Base-by-base conservation (phyloP, 106 monocot species). In the Cymbidium sinense region DNA sequence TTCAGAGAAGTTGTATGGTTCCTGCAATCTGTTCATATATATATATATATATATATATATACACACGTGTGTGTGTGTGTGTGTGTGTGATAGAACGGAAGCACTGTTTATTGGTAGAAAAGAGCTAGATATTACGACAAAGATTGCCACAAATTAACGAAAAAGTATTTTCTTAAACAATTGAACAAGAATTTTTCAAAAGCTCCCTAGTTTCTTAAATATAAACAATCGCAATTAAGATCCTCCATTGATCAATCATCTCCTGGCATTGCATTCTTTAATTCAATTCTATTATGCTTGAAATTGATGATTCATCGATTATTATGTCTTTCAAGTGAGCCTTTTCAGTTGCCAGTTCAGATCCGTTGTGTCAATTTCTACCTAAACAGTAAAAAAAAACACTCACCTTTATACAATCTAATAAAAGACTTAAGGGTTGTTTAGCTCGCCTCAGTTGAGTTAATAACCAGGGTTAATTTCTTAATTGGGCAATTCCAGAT, bases 341-440 rank as follows among this genome's bases (percentile, higher is more conserved):
- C 6, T 15, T 67, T 67, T 33, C 31, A 21, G 55, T 55, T 55
- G 3, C 21, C 19, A n/a, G 21, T 58, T 58, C 58, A 58, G 11
- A 58, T 58, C 58, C 58, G 58, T 3, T n/a, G 58, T n/a, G n/a
- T 58, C 58, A 58, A 58, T 58, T 58, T 58, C 58, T 58, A 33
- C 33, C 12, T 67, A 17, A 31, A 67, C 7, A 23, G 21, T 17
- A 51, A 58, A 58, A n/a, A 58, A n/a, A 23, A 52, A 18, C 3
- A 15, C 33, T 29, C 15, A 15, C 30, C 15, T 33, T 67, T 67
- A 17, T 29, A 3, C 67, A 67, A 47, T 31, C 33, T 6, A 18
- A 67, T 31, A 33, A 31, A 17, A 67, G 4, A 67, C 33, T 11
- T 13, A 34, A 67, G 1, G 31, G 15, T 23, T 67, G 15, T 67